Conservation (phyloP, 495 filamentous ascomycete species). For the Penicillium alfredii region DNA sequence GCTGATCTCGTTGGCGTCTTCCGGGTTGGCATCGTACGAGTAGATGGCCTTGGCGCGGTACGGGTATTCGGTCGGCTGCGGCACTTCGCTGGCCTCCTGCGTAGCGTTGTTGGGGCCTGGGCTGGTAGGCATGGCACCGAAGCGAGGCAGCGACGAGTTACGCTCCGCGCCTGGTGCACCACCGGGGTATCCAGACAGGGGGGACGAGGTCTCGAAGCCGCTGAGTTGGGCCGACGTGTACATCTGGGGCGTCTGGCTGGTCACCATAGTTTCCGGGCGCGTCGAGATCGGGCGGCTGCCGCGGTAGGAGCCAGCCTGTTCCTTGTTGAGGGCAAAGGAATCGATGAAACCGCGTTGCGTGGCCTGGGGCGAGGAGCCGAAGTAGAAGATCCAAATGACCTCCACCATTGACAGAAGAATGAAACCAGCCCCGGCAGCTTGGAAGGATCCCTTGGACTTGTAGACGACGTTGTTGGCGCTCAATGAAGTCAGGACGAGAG, state of each 20-base stretch:
- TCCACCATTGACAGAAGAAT: constrained; percentile 94
- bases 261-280: constrained; percentile 77
- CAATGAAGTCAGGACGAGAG: constrained; percentile 75
- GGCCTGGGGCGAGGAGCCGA: constrained; percentile 87
- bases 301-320: constrained; percentile 61
- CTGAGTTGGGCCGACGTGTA: constrained; percentile 93
- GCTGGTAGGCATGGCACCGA: constrained; percentile 36
- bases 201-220: constrained; percentile 93
- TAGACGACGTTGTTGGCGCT: constrained; percentile 81
- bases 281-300: constrained; percentile 49
- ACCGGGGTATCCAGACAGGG: constrained; percentile 72
- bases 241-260: constrained; percentile 81
- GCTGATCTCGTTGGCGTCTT: constrained; percentile 96
- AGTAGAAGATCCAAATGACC: constrained; percentile 98
- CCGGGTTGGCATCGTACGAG: constrained; percentile 95
- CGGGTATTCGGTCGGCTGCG: constrained; percentile 85
- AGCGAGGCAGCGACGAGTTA: constrained; percentile 53
- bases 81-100: constrained; percentile 54
- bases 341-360: constrained; percentile 86
- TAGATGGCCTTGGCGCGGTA: constrained; percentile 98
- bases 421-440: constrained; percentile 87
- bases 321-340: constrained; percentile 91
- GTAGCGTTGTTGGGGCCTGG: constrained; percentile 21
- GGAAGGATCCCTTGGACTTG: constrained; percentile 56
- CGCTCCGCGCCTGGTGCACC: constrained; percentile 53